Base-by-base conservation (phyloP, 805 yeast species). In the Saturnispora mendoncae region DNA sequence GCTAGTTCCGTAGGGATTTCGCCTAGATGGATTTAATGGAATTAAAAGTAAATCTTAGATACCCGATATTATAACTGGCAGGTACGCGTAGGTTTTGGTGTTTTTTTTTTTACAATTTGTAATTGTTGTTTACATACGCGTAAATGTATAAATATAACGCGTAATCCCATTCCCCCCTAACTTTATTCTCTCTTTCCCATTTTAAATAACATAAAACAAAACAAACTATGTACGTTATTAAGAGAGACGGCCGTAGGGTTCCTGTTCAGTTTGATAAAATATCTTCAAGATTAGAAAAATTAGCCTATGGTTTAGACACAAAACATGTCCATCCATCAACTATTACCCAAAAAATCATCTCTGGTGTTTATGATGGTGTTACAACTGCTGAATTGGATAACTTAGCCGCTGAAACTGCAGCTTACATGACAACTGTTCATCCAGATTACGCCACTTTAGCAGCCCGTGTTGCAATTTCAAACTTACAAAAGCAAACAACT, bases 401-500 rank as follows among this genome's bases (percentile, higher is more conserved):
- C 54, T 62, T 81, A 39, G 65, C 97, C 37, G 97, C 97, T 33
- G 98, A 92, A 65, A 87, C 96, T 28, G 94, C 96, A 44, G 97
- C 97, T 33, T 84, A 82, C 58, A 85, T 92, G 96, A 87, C 97
- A 45, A 90, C 97, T 10, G 76, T 84, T 48, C 97, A 90, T 62
- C 97, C 97, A n/a, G 97, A 92, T 66, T 88, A 90, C 55, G 96
- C 97, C 21, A 78, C 80, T 33, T 71, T 87, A 53, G 97, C 97
- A 41, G 97, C 97, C 27, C 80, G 98, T 67, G 82, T 90, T 46
- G 97, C 97, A 17, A 80, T 92, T 42, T 84, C 96, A 32, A 86
- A 86, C 62, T 71, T 92, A 58, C 97, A 90, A 69, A 88, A 88
- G 66, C 95, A 87, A 66, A 88, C 97, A 40, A 83, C 86, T 46